Evolutionary conservation across 805 yeast species (phyloP), one percentile per base, ranked within the genome.

Genomic region (Starmerella potacharoeniae): DNA sequence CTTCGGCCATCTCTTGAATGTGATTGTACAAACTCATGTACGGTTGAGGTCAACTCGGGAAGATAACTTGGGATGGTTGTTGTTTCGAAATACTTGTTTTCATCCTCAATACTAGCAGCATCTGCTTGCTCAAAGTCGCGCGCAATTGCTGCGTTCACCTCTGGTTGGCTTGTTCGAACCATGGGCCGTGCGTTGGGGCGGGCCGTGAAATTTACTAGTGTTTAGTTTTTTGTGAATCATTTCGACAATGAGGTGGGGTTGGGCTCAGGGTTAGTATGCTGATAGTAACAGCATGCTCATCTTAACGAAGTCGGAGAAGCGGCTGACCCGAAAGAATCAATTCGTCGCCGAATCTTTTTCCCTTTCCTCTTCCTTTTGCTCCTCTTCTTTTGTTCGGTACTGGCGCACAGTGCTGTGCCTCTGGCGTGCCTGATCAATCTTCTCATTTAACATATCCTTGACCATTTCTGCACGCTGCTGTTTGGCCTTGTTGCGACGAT

Each of bases 41-140:
- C 81, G 57, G 82, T 80, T 6, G 64, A 59, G 44, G 79, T 75
- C 31, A 91, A 71, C 49, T 81, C 81, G 2, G 77, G 77, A 34
- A 93, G 73, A 65, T 91, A 88, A 2, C 73, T 66, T 2, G 97
- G 97, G 4, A 88, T 81, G 2, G 75, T 75, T 64, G 86, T 90
- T 46, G 79, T 73, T 46, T 75, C 72, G 71, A 93, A 91, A 70
- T 86, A 91, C 59, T 83, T 86, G 66, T 90, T 97, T 59, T 84
- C 95, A 7, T 74, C 70, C 1, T 69, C 65, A 49, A 74, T 74
- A 0, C 96, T 96, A 2, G 86, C 46, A n/a, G 35, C 85, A 0
- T 91, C 93, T 63, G 84, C 83, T 49, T 80, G 86, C 4, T 87
- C 87, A 3, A 83, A 73, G 1, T 77, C 66, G 53, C 96, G 75